Conservation (phyloP, 2,329 filamentous ascomycete species). For the Dactylellina leptospora region DNA sequence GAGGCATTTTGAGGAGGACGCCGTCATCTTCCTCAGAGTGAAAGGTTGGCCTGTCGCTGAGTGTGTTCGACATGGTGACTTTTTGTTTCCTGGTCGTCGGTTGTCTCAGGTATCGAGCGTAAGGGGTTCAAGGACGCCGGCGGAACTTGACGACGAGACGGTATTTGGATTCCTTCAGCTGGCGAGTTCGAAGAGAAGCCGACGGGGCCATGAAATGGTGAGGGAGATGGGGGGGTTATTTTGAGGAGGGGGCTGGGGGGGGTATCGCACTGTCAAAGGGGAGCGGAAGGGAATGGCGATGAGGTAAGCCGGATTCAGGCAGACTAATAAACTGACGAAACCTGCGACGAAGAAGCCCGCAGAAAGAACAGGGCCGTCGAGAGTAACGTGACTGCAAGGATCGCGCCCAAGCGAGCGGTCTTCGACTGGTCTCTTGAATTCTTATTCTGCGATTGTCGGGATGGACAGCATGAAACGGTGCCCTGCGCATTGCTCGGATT, state of each 20-base stretch:
- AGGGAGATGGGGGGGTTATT: not conserved
- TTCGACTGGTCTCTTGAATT: no score
- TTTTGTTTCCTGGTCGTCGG: not conserved
- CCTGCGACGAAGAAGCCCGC: constrained; percentile 33
- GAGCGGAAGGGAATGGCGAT: constrained; percentile 39
- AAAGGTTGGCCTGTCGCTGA: constrained; percentile 32
- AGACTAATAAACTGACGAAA: constrained; percentile 35
- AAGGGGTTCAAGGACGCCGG: constrained; percentile 17
- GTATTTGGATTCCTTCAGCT: constrained; percentile 43
- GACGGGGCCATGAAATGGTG: constrained; percentile 38
- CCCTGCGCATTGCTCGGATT: no score
- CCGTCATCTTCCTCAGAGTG: constrained; percentile 48
- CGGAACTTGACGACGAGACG: constrained; percentile 37
- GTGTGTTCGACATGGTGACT: constrained; percentile 25
- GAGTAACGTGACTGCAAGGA: not conserved
- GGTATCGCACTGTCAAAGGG: constrained; percentile 1
- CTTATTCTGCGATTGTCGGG: no score
- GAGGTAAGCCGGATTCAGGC: constrained; percentile 50
- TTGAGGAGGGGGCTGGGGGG: constrained; percentile 10
- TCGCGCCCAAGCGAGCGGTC: not conserved
- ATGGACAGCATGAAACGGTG: no score
- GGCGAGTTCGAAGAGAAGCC: constrained; percentile 15
- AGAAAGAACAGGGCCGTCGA: no score
- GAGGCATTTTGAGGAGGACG: constrained; percentile 70
- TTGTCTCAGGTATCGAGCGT: not conserved